Base-by-base conservation (phyloP, 768 basidiomycete species). In the Lactarius vividus region DNA sequence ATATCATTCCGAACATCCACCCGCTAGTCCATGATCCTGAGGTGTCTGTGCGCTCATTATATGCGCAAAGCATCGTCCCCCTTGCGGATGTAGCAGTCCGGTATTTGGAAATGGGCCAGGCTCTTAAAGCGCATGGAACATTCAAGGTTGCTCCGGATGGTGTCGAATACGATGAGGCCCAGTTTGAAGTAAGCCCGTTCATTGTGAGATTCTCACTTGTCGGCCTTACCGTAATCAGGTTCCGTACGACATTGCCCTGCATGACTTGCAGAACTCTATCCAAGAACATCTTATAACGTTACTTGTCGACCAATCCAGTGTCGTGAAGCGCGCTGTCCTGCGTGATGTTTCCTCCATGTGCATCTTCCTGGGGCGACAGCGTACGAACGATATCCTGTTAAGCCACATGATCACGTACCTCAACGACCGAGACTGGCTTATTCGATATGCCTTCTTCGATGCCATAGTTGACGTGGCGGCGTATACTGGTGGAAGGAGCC, bases 391-490 rank as follows among this genome's bases (percentile, higher is more conserved):
- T 71, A 92, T 98, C 9, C 78, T 99, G 8, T 78, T 99, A 52
- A 96, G 94, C 61, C 82, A 96, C 78, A 79, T 96, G 88, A 80
- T 96, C 80, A 84, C 92, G 29, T 87, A 90, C 74, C 77, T 90
- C 66, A 94, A 96, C 71, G 93, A 96, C 72, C 82, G 92, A 20
- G 96, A 98, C 74, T 98, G 97, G 96, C 77, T 90, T 18, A 77
- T 98, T 59, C 84, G 97, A 2, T 86, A 88, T 72, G 92, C 92
- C 0, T 99, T 98, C 76, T 97, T 98, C 72, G 95, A 96, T 74
- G 91, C 91, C 66, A 94, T 97, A 33, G 93, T 98, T 23, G 95
- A 94, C 67, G 94, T 99, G 1, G 96, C 96, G 6, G 92, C 91
- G 0, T 96, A 93, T 77, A 93, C 96, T 3, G 96, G 96, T 1